These are phyloP conservation scores for Parasarocladium wereldwijsianum DNA, from an alignment of 2,329 filamentous ascomycete genomes.

Conservation along the genomic window DNA sequence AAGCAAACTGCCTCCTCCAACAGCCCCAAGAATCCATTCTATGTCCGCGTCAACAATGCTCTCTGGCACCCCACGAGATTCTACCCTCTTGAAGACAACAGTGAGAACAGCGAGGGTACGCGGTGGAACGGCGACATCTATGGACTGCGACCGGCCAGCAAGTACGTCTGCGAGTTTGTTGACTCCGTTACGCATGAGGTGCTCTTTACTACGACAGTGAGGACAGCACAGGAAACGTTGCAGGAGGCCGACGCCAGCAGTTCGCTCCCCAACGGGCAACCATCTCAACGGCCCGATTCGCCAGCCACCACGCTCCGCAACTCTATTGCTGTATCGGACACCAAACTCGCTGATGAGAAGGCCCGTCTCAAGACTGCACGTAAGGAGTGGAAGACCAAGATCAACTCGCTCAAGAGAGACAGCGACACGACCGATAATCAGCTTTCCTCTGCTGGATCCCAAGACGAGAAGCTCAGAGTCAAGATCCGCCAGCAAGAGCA, in stretches of 20 bases:
- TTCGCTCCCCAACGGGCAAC: conserved; percentile 30
- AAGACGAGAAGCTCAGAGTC: conserved; percentile 62
- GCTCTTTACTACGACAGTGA: conserved; percentile 57
- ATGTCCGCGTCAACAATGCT: conserved; percentile 63
- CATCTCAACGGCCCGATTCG: conserved; percentile 56
- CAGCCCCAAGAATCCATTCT: conserved; percentile 61
- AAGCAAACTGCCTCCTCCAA: conserved; percentile 39
- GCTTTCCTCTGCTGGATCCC: conserved; percentile 53
- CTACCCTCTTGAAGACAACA: conserved; percentile 26
- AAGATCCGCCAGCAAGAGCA: conserved; percentile 63
- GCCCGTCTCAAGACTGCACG: conserved; percentile 54
- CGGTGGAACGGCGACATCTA: conserved; percentile 61
- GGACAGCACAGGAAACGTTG: conserved; percentile 39
- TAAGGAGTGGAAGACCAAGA: conserved; percentile 59
- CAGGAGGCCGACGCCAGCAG: conserved; percentile 16
- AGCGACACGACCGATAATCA: conserved; percentile 54
- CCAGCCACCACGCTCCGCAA: conserved; percentile 64
- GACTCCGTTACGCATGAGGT: conserved; percentile 49
- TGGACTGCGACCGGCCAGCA: conserved; percentile 54
- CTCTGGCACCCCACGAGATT: conserved; percentile 69
- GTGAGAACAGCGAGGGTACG: conserved; percentile 24
- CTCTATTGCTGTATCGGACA: conserved; percentile 58
- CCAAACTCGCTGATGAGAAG: conserved; percentile 55
- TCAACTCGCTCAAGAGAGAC: conserved; percentile 55
- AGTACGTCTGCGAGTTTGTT: conserved; percentile 67